phyloP scores from a whole-genome alignment of 2,329 filamentous ascomycete species.

The Pseudogymnoascus sp. region DNA sequence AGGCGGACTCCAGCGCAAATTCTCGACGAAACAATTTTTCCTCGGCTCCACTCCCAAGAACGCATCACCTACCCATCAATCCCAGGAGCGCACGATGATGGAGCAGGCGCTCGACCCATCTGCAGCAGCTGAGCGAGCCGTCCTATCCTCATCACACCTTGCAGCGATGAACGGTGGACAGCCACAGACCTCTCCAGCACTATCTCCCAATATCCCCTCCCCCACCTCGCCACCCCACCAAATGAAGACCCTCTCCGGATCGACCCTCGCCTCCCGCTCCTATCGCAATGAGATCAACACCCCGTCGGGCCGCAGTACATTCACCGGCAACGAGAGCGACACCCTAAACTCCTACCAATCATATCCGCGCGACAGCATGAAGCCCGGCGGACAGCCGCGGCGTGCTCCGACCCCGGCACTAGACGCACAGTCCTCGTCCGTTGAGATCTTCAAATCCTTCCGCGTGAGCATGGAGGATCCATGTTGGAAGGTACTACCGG shows the following conservation, averaged over 20 bases:
- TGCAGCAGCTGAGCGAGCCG: conserved; percentile 57
- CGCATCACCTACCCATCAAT: conserved; percentile 63
- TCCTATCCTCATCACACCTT: conserved; percentile 60
- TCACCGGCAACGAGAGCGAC: conserved; percentile 40
- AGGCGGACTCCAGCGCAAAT: conserved; percentile 57
- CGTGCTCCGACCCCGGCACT: conserved; percentile 54
- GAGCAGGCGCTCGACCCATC: conserved; percentile 61
- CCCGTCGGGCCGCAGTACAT: conserved; percentile 46
- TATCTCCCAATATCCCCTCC: conserved; percentile 55
- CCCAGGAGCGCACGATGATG: conserved; percentile 56
- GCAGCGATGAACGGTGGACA: conserved; percentile 60
- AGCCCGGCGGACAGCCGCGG: conserved; percentile 34
- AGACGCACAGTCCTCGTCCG: conserved; percentile 53
- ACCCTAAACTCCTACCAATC: conserved; percentile 20
- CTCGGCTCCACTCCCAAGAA: conserved; percentile 67
- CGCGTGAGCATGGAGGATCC: conserved; percentile 96
- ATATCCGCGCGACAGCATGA: conserved; percentile 23
- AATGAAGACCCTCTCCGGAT: conserved; percentile 19
- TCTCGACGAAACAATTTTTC: conserved; percentile 67
- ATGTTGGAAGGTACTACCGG: conserved; percentile 92
- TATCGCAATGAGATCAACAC: conserved; percentile 50
- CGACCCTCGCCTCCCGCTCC: conserved; percentile 50
- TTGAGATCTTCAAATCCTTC: conserved; percentile 99
- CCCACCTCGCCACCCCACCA: conserved; percentile 55
- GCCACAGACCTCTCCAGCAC: conserved; percentile 42